Conservation (phyloP, 169 alveolate species). For the Amoebophrya sp. region DNA sequence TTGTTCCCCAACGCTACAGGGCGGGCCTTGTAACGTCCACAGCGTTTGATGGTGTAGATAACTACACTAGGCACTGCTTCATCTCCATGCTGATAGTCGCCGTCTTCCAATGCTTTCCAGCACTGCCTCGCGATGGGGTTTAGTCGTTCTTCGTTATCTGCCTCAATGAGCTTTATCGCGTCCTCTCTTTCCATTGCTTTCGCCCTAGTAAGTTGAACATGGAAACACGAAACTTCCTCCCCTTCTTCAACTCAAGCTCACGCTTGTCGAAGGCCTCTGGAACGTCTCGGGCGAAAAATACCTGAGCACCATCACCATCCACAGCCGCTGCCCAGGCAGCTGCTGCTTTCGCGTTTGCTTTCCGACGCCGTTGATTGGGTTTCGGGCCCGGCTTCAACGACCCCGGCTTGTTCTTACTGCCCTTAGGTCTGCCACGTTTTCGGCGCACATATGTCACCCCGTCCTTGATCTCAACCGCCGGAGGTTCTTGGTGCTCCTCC, state of each 20-base stretch:
- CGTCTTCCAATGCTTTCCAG: not conserved
- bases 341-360: not conserved
- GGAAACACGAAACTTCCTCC: not conserved
- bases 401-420: not conserved
- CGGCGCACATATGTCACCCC: not conserved
- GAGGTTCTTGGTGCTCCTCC: not conserved
- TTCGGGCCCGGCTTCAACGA: not conserved
- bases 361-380: not conserved
- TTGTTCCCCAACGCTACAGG: not conserved
- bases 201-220: not conserved
- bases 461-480: not conserved
- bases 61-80: not conserved
- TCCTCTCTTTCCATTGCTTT: not conserved
- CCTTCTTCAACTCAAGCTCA: not conserved
- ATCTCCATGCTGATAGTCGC: not conserved
- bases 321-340: not conserved
- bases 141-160: not conserved
- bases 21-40: not conserved
- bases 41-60: not conserved
- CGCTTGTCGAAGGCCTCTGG: not conserved
- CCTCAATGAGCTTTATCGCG: not conserved
- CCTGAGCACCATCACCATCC: not conserved
- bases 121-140: not conserved
- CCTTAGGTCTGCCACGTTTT: not conserved
- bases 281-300: not conserved